Evolutionary conservation across 2,329 filamentous ascomycete species (phyloP).

Genomic region (Bertia moriformis): DNA sequence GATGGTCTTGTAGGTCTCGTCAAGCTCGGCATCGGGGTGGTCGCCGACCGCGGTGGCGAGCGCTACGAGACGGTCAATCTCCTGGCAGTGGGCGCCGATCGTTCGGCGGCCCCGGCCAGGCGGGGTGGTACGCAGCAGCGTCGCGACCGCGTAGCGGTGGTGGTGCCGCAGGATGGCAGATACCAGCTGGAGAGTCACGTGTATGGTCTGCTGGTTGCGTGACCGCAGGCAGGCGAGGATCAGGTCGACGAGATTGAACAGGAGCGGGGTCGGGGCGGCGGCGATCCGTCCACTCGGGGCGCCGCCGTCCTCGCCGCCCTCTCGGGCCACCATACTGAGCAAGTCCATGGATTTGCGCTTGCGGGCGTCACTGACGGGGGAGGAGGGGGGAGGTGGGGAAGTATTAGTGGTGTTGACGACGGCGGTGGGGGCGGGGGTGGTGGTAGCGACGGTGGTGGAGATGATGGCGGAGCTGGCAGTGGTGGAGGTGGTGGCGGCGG

Average conservation of each 20-base stretch:
- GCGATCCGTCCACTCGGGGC: too few species aligned
- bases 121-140: slow-evolving; percentile 55
- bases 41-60: slow-evolving; percentile 57
- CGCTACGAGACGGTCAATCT: slow-evolving; percentile 57
- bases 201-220: slow-evolving; percentile 72
- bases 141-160: slow-evolving; percentile 70
- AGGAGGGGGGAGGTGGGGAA: slow-evolving; percentile 22
- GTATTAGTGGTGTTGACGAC: neutral
- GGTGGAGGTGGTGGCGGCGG: too few species aligned
- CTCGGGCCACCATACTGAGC: slow-evolving; percentile 62
- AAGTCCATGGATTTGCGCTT: slow-evolving; percentile 82
- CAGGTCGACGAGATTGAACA: slow-evolving; percentile 89
- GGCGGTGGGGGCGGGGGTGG: slow-evolving; percentile 14
- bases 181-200: slow-evolving; percentile 74
- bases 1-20: slow-evolving; percentile 59
- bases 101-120: slow-evolving; percentile 44
- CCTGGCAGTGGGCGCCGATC: slow-evolving; percentile 59
- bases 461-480: too few species aligned
- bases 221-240: slow-evolving; percentile 75
- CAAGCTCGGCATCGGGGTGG: slow-evolving; percentile 53
- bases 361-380: slow-evolving; percentile 52
- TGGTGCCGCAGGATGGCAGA: slow-evolving; percentile 77
- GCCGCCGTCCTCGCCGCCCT: slow-evolving; percentile 58
- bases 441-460: slow-evolving; percentile 3
- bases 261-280: slow-evolving; percentile 45